Base-by-base conservation (phyloP, 129 eudicot species). In the Erigeron canadensis region DNA sequence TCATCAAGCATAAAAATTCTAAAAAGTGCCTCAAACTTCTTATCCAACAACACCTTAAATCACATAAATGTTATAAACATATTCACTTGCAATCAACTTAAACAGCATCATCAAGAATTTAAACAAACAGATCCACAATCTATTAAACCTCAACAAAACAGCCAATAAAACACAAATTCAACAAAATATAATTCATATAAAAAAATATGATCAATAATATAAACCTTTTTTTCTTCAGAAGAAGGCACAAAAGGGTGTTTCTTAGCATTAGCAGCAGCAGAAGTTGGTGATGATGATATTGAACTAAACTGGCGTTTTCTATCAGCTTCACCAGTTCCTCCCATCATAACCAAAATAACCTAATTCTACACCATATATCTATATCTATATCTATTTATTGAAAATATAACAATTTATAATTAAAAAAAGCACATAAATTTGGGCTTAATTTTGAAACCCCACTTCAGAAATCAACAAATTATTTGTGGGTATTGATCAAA, bases 261-360 rank as follows among this genome's bases (percentile, higher is more conserved):
- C 84, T 90, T 90, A 61, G 84, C 84, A 61, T 19, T 16, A 53
- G 77, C 59, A 54, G 80, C 86, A 48, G 88, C 76, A 22, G 94
- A 28, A 28, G 34, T 28, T 28, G 34, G 34, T 28, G 34, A 81
- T 34, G 94, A 90, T 46, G 94, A 85, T 62, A 89, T 84, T 15
- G 97, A 78, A 76, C 85, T 87, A 42, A 85, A 66, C 67, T 90
- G 95, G 55, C 97, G 97, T 66, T 90, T 90, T 56, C 86, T 87
- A 84, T 90, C 97, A 39, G 89, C 82, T 69, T 85, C 95, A 65
- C 95, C 95, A 51, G 97, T 90, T 67, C 97, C 89, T 81, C 84
- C 95, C 90, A 88, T 88, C 77, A 71, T 58, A 65, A 16, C 13
- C 45, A 41, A 69, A 69, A 55, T 75, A 54, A 28, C 77, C 81